Percentiles rank a stretch among this genome's conserved stretches.
phyloP scores from a whole-genome alignment of 108 stramenopile species.

The Cyclostephanos invisitatus region DNA sequence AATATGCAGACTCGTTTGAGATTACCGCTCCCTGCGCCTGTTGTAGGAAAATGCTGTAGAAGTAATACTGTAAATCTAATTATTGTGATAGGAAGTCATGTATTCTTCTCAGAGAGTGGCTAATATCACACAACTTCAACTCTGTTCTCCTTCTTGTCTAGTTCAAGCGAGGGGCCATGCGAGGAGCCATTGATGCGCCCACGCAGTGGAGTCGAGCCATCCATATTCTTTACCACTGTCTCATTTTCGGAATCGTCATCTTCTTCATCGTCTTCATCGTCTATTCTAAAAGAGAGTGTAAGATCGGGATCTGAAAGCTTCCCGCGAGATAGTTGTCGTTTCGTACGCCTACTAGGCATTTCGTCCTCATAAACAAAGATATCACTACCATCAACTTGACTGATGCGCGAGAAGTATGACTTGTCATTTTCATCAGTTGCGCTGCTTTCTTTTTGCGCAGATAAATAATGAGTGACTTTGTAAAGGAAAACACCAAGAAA shows the following conservation, averaged over 20 bases:
- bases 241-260: conserved; percentile 2
- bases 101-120: too few species aligned
- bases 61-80: not conserved
- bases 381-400: conserved; percentile 27
- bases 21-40: conserved; percentile 73
- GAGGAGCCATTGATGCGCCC: conserved; percentile 6
- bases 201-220: conserved; percentile 6
- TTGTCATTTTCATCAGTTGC: conserved; percentile 19
- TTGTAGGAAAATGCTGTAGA: conserved; percentile 32
- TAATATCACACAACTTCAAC: not conserved
- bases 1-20: conserved; percentile 64
- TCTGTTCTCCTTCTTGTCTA: conserved; percentile 4
- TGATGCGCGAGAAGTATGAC: conserved; percentile 28
- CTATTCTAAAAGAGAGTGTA: conserved; percentile 27
- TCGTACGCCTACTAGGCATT: conserved; percentile 2
- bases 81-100: not conserved
- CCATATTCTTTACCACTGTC: conserved; percentile 2
- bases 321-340: conserved; percentile 8
- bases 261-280: conserved; percentile 29
- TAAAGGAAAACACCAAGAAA: conserved; percentile 80
- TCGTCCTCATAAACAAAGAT: conserved; percentile 32
- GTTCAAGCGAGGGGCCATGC: conserved; percentile 10
- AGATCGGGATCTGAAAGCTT: conserved; percentile 48
- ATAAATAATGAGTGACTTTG: conserved; percentile 71
- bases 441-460: conserved; percentile 28